Evolutionary conservation across 768 basidiomycete genomes (phyloP), one percentile per base, ranked within the genome.

Genomic region (Calocybe indica): DNA sequence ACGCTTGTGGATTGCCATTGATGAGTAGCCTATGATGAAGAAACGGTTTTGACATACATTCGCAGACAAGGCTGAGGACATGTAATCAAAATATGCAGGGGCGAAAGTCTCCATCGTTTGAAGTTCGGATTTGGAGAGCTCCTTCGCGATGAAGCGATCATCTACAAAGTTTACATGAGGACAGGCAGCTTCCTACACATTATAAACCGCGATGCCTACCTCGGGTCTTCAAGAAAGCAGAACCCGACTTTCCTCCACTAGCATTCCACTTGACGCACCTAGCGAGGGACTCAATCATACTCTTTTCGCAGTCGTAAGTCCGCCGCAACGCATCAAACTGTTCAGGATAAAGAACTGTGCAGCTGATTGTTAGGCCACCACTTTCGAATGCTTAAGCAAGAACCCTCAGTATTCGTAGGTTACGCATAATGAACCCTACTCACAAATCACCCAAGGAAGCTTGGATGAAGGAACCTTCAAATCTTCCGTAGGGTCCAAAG

Each of bases 91-190:
- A 64, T 99, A 99, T 1, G 91, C 88, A 0, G 95, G 96, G 10
- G 92, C 95, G 65, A 99, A 98, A 0, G 88, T 90, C 55, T 94
- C 91, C 83, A 98, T 89, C 0, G 91, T 90, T 61, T 95, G 91
- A 54, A 97, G 70, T 59, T 99, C 96, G 30, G 88, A 75, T 48
- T 80, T 78, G 0, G 94, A 95, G 28, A 98, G 78, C 56, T 97
- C 95, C 59, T 99, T 99, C 32, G 95, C 92, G 54, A 99, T 96
- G 74, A 98, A 98, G 5, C 96, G 92, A 62, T 98, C 93, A 59
- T 99, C 95, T 96, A 47, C 13, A 42, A 52, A 8, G 52, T 45
- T 2, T 29, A 32, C 28, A 13, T 54, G 28, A 56, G 28, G 52
- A 14, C 41, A 37, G 35, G 37, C 22, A 15, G 10, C 36, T 40